A percentile compares a stretch with the other conserved stretches of the same genome.
These are phyloP conservation scores for Pythium monospermum DNA, from an alignment of 352 stramenopile genomes.

Conservation along the genomic window DNA sequence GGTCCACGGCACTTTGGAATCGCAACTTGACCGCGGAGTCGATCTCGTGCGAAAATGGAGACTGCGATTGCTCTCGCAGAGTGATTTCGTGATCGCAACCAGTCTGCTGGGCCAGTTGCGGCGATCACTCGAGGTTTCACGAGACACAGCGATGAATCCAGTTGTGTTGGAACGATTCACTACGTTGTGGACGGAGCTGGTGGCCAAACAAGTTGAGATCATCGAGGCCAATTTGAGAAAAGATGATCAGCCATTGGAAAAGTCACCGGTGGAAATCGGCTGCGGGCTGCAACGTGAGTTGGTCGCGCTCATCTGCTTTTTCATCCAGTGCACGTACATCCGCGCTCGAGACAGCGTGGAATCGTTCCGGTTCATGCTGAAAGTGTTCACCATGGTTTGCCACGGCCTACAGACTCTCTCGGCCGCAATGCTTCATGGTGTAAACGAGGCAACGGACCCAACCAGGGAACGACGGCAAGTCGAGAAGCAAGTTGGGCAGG, in stretches of 20 bases:
- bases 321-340: not conserved
- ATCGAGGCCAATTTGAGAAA: not conserved
- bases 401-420: too few relatives aligned
- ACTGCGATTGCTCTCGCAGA: not conserved
- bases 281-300: too few relatives aligned
- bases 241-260: not conserved
- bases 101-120: constrained; percentile 14
- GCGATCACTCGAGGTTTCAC: constrained; percentile 3
- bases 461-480: constrained; percentile 1
- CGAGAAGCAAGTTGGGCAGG: not conserved
- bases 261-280: too few relatives aligned
- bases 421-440: not conserved
- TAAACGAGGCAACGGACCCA: not conserved
- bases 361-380: too few relatives aligned
- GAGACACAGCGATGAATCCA: not conserved
- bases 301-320: too few relatives aligned
- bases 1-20: constrained; percentile 1
- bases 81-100: constrained; percentile 4
- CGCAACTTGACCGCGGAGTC: constrained; percentile 6
- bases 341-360: not conserved
- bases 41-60: constrained; percentile 7
- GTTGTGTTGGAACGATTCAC: constrained; percentile 3
- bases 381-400: too few relatives aligned
- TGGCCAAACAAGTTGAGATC: not conserved
- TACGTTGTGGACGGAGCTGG: constrained; percentile 11